A percentile compares a stretch with the other conserved stretches of the same genome.
These are phyloP conservation scores for Leccinum laetum DNA, from an alignment of 1,284 basidiomycete species.

Conservation along the genomic window DNA sequence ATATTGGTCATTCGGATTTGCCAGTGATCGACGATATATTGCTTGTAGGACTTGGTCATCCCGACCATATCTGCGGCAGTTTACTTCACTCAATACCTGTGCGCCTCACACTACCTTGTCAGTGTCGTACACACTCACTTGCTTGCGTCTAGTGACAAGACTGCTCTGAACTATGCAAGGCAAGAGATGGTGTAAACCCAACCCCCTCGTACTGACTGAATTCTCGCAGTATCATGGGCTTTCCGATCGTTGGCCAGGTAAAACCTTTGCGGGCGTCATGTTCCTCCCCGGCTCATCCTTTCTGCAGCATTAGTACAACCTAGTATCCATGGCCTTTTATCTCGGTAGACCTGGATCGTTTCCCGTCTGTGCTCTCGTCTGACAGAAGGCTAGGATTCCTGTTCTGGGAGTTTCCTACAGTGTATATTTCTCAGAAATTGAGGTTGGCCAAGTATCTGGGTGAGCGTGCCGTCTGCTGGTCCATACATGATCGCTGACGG, in stretches of 20 bases:
- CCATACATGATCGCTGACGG: too few relatives aligned
- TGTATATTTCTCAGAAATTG: slow-evolving; percentile 60
- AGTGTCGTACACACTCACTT: slow-evolving; percentile 4
- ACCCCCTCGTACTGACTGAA: slow-evolving; percentile 6
- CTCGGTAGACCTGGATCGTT: slow-evolving; percentile 13
- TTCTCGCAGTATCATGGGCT: slow-evolving; percentile 56
- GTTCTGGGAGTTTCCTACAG: slow-evolving; percentile 66
- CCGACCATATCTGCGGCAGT: slow-evolving; percentile 64
- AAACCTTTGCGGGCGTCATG: slow-evolving; percentile 3
- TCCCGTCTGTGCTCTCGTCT: not conserved
- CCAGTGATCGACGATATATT: not conserved
- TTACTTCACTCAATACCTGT: slow-evolving; percentile 70
- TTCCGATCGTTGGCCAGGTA: slow-evolving; percentile 63
- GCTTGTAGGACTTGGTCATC: slow-evolving; percentile 51
- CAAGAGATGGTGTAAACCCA: slow-evolving; percentile 16
- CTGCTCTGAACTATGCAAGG: slow-evolving; percentile 68
- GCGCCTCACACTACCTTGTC: slow-evolving; percentile 4
- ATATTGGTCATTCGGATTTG: not conserved
- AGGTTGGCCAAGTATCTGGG: slow-evolving; percentile 45
- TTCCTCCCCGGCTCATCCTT: slow-evolving; percentile 10
- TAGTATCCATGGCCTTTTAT: slow-evolving; percentile 63
- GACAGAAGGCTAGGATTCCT: slow-evolving; percentile 46
- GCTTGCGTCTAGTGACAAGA: slow-evolving; percentile 54
- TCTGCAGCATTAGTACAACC: slow-evolving; percentile 47
- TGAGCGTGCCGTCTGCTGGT: slow-evolving; percentile 21